Evolutionary conservation across 257 asterid species (phyloP), one percentile per base, ranked within the genome.

Genomic region (Ocimum tenuiflorum): DNA sequence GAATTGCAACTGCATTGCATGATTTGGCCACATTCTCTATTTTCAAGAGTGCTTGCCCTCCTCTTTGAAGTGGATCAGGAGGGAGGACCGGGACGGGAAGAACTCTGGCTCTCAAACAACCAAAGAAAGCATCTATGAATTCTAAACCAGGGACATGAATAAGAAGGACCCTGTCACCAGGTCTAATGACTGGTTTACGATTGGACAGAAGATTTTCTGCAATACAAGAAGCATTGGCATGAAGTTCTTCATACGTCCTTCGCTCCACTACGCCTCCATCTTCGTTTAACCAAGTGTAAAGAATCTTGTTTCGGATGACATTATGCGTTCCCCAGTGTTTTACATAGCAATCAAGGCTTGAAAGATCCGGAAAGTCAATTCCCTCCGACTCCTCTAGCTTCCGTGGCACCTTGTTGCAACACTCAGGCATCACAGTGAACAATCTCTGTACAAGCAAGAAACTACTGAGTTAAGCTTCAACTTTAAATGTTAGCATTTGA

Each of bases 1-100:
- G 80, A 69, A 88, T 88, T 0, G 95, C 95, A 69, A 82, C 83
- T 1, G 90, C 86, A 10, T 82, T 84, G 79, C 85, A 82, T 5
- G 88, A 80, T 73, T 82, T 84, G 9, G 90, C 85, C 11, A 88
- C 79, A 55, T 84, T 88, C 67, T 86, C 92, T 2, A 88, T 84
- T 71, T 88, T 88, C 76, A 84, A 24, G 43, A 86, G 95, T 41
- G 95, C 91, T 48, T 88, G 96, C 39, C 96, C 96, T 0, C 96
- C 96, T 74, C 91, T 81, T 71, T 90, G 97, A 54, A 87, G 88
- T 27, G 97, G 97, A 76, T 90, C 97, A 1, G 97, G 89, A 14
- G 97, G 97, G 57, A 90, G 88, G 22, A 80, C 95, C 0, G 97
- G 97, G 46, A 90, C 96, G 14, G 97, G 97, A 50, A 90, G 69